Evolutionary conservation across 2,329 filamentous ascomycete species (phyloP), one percentile per base, ranked within the genome.

Genomic region (Tolypocladium sp.): DNA sequence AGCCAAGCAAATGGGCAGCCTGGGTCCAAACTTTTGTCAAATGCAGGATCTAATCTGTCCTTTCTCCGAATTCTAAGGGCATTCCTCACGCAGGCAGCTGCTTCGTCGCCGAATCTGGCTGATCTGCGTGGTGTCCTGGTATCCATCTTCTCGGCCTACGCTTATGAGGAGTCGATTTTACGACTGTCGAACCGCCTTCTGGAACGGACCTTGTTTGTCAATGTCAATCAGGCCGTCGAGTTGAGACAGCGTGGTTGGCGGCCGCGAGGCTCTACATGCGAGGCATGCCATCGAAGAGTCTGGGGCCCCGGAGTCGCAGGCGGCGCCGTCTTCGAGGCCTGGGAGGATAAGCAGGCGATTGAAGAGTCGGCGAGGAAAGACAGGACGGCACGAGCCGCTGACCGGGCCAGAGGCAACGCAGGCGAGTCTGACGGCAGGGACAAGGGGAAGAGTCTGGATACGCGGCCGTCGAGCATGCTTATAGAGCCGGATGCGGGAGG

Each of bases 141-240:
- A 1, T 94, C 92, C 15, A 93, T 99, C 58, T 97, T 99, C 74
- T 87, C 93, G 0, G 93, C 94, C 0, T 99, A 99, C 70, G 88
- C 92, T 0, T 97, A 97, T 70, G 94, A 99, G 72, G 90, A 93
- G 71, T 92, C 90, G 0, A 90, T 99, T 20, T 81, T 99, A 25
- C 81, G 83, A 2, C 83, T 99, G 3, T 91, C 94, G 0, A 96
- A 93, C 70, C 83, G 88, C 4, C 85, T 99, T 59, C 80, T 99
- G 0, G 92, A 96, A 63, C 88, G 91, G 65, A 94, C 94, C 67
- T 80, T 96, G 7, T 99, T 97, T 67, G 83, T 89, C 46, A 88
- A 90, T 63, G 91, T 99, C 41, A 80, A 86, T 51, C 83, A 90
- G 65, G 87, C 91, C 6, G 85, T 89, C 9, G 80, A 83, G 58